These are phyloP conservation scores for Paecilomyces sp. DNA, from an alignment of 2,329 filamentous ascomycete species.

Conservation along the genomic window DNA sequence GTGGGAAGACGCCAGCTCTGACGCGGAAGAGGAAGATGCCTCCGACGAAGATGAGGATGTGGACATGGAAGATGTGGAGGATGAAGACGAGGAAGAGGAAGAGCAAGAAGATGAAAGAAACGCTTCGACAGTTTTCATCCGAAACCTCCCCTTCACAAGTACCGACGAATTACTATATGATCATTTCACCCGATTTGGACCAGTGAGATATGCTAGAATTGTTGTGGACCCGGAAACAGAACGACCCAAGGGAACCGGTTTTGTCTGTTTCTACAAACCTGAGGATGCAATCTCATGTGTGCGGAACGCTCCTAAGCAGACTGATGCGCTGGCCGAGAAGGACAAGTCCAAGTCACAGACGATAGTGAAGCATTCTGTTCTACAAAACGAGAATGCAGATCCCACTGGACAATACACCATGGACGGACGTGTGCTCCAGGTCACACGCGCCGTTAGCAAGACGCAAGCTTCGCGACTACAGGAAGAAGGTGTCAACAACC, in stretches of 20 bases:
- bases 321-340: conserved; percentile 31
- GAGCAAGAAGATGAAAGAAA: conserved; percentile 48
- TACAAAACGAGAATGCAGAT: conserved; percentile 80
- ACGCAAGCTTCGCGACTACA: conserved; percentile 70
- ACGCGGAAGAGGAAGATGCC: conserved; percentile 37
- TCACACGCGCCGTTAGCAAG: conserved; percentile 79
- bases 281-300: conserved; percentile 73
- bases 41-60: conserved; percentile 38
- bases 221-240: conserved; percentile 83
- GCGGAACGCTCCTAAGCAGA: conserved; percentile 59
- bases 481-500: conserved; percentile 56
- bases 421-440: conserved; percentile 77
- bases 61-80: conserved; percentile 34
- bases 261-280: conserved; percentile 81
- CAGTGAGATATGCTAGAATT: conserved; percentile 82
- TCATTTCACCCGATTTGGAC: conserved; percentile 83
- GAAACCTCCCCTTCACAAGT: conserved; percentile 85
- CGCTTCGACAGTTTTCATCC: conserved; percentile 77
- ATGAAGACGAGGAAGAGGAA: conserved; percentile 33
- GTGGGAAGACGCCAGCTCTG: conserved; percentile 28
- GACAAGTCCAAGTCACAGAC: conserved; percentile 30
- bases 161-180: conserved; percentile 75
- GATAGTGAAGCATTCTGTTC: conserved; percentile 67
- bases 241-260: conserved; percentile 83
- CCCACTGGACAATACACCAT: conserved; percentile 80